A percentile compares a stretch with the other conserved stretches of the same genome.
phyloP scores from a whole-genome alignment of 2,329 filamentous ascomycete genomes.

The Calonectria pseudoturangicola region DNA sequence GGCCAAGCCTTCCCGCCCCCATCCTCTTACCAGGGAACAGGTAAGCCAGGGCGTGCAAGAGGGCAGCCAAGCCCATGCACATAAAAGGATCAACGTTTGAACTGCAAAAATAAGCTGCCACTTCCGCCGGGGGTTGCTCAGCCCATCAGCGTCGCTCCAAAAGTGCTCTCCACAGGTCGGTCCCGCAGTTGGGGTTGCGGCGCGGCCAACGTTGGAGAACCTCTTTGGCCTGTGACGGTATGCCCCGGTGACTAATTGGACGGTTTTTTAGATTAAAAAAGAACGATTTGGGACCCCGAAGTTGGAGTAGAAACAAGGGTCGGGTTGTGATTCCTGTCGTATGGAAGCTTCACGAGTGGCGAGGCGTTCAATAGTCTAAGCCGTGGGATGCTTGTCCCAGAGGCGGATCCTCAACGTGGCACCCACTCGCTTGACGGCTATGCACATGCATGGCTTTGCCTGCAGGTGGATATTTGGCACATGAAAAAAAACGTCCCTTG shows the following conservation, averaged over 20 bases:
- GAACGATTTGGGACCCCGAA: background rate
- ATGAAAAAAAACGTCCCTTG: background rate
- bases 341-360: background rate
- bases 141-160: background rate
- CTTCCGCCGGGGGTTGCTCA: background rate
- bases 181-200: background rate
- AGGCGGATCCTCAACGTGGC: slow-evolving; percentile 20
- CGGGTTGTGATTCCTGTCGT: background rate
- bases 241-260: background rate
- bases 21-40: background rate
- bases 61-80: background rate
- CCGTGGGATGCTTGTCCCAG: slow-evolving; percentile 16
- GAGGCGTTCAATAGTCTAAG: background rate
- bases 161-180: background rate
- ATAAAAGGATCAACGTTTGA: background rate
- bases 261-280: background rate
- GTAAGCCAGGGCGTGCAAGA: background rate
- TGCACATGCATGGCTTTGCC: slow-evolving; percentile 3
- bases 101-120: background rate
- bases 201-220: background rate
- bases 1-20: slow-evolving; percentile 15
- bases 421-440: slow-evolving; percentile 9
- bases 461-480: background rate
- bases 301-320: background rate
- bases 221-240: slow-evolving; percentile 1